Percentiles rank a stretch among this genome's conserved stretches.
Conservation (phyloP, 352 stramenopile genomes). For the Phytophthora multivora region DNA sequence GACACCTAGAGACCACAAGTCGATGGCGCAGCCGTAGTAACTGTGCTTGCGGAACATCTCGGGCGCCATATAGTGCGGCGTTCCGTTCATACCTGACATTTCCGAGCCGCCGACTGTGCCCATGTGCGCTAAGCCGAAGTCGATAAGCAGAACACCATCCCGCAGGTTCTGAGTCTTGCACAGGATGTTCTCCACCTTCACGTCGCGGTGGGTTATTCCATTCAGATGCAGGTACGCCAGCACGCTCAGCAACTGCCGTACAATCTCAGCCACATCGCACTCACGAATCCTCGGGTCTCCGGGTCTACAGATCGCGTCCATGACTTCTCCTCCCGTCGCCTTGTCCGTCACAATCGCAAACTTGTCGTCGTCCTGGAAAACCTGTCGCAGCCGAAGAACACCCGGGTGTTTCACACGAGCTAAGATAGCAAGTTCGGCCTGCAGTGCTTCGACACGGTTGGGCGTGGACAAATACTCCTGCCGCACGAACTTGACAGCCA, state of each 20-base stretch:
- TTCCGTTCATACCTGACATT: conserved; percentile 85
- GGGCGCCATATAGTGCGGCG: conserved; percentile 84
- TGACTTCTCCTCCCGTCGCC: conserved; percentile 63
- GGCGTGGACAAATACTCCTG: conserved; percentile 74
- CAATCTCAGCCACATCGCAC: conserved; percentile 62
- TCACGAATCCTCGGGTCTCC: conserved; percentile 45
- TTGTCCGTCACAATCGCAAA: conserved; percentile 76
- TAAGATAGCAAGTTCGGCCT: conserved; percentile 67
- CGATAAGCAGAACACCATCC: conserved; percentile 71
- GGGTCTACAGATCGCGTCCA: conserved; percentile 50
- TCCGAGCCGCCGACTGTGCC: conserved; percentile 38
- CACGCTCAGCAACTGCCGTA: conserved; percentile 73
- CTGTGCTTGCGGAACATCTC: conserved; percentile 78
- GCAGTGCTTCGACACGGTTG: conserved; percentile 69
- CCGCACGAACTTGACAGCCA: conserved; percentile 73
- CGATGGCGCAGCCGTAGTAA: conserved; percentile 65
- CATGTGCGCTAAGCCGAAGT: conserved; percentile 81
- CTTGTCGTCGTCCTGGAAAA: conserved; percentile 72
- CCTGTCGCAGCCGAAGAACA: conserved; percentile 61
- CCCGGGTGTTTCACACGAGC: conserved; percentile 56
- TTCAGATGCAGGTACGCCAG: conserved; percentile 69
- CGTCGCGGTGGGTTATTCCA: conserved; percentile 81
- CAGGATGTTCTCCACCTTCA: conserved; percentile 89
- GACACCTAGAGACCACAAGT: conserved; percentile 82
- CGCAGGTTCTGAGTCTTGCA: conserved; percentile 50